These are phyloP conservation scores for Clohesyomyces aquaticus DNA, from an alignment of 495 filamentous ascomycete species.

Conservation along the genomic window DNA sequence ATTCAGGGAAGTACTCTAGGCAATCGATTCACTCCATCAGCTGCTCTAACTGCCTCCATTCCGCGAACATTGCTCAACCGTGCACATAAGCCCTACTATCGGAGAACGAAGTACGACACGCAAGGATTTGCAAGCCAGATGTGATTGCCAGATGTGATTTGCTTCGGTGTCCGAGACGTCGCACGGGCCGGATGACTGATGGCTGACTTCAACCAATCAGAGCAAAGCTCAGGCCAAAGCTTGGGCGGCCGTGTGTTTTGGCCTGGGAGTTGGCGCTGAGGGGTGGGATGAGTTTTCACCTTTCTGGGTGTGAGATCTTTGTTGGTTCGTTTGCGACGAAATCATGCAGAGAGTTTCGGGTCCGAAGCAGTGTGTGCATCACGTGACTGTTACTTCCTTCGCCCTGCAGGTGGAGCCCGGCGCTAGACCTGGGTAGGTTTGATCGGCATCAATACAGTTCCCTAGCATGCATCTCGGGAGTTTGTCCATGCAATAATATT, in stretches of 20 bases:
- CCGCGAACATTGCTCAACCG: not conserved
- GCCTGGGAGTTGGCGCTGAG: not conserved
- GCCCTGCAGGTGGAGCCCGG: too few relatives aligned
- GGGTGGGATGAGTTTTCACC: not conserved
- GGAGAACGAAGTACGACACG: not conserved
- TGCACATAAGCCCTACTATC: slow-evolving; percentile 4
- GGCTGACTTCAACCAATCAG: not conserved
- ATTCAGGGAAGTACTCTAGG: too few relatives aligned
- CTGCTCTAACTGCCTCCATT: not conserved
- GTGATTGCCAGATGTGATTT: not conserved
- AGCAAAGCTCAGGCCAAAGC: not conserved
- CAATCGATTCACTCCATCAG: not conserved
- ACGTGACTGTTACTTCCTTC: too few relatives aligned
- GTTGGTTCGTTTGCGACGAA: too few relatives aligned
- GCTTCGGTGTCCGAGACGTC: slow-evolving; percentile 11
- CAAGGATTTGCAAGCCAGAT: not conserved
- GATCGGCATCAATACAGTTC: too few relatives aligned
- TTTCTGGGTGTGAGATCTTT: too few relatives aligned
- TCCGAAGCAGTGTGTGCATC: too few relatives aligned
- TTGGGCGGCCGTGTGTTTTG: not conserved
- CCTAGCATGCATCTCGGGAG: too few relatives aligned
- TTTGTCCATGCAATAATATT: too few relatives aligned
- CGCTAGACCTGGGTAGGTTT: too few relatives aligned
- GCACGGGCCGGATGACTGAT: slow-evolving; percentile 4
- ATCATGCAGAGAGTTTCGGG: too few relatives aligned